Base-by-base conservation (phyloP, 2,329 filamentous ascomycete species). In the Ophiostoma sp. region DNA sequence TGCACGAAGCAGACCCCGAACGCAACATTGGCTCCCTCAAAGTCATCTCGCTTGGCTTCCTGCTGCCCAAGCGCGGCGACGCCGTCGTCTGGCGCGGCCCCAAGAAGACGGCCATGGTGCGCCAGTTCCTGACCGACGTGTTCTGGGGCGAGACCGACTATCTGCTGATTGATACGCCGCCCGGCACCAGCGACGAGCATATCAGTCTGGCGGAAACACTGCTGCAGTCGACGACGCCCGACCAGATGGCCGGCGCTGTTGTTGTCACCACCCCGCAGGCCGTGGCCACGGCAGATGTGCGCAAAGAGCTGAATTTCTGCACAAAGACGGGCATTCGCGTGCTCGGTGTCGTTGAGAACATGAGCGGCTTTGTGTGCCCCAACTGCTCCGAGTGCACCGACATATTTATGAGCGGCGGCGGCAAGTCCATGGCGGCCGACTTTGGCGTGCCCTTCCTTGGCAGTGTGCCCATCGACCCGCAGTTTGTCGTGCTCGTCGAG, bases 41-140 rank as follows among this genome's bases (percentile, higher is more conserved):
- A 72, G 95, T 93, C 79, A 97, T 98, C 91, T 97, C 93, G 70
- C 84, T 99, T 1, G 95, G 94, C 2, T 98, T 99, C 76, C 85
- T 99, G 7, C 85, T 99, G 6, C 89, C 90, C 3, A 87, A 89
- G 72, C 85, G 94, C 75, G 92, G 91, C 73, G 93, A 97, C 76
- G 94, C 95, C 0, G 94, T 99, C 0, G 95, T 99, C 54, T 99
- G 95, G 95, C 88, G 95, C 69, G 95, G 95, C 0, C 95, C 95
- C 2, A 99, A 99, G 81, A 99, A 99, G 82, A 99, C 95, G 4
- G 95, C 95, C 68, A 99, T 99, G 95, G 93, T 99, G 71, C 89
- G 94, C 57, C 95, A 99, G 79, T 99, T 99, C 77, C 83, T 99
- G 36, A 90, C 91, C 0, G 94, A 97, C 77, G 94, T 97, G 4